Evolutionary conservation across 2,329 filamentous ascomycete genomes (phyloP), one percentile per base, ranked within the genome.

Genomic region (Thelonectria blattea): DNA sequence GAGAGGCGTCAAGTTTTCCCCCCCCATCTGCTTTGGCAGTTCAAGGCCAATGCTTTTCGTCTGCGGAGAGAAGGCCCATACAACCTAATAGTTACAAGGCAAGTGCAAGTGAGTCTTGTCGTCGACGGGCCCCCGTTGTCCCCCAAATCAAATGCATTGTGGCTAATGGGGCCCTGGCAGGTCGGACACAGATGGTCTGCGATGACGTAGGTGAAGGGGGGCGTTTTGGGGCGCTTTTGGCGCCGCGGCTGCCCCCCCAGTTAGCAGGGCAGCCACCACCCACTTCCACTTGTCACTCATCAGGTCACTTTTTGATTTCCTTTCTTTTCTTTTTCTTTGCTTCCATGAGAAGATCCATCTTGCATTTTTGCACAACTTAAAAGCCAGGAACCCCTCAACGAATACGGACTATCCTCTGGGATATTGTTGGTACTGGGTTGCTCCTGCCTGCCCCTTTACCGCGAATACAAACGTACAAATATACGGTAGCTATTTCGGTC

Each of bases 191-290:
- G 63, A 65, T 61, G 64, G 67, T 62, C 66, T 61, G 50, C 59
- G 56, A 70, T 70, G 68, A 70, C 68, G 68, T 70, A 70, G 68
- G 41, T 48, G 65, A 65, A 64, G 61, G 42, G 48, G 58, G 34
- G 22, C 6, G 22, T 30, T 30, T 30, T 30, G 27, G 27, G 27
- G 27, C 27, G 27, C 27, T 30, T 30, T 30, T 30, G 27, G 27
- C 27, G 27, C 27, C 5, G 27, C 27, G 27, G 27, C 27, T 30
- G 6, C 34, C 34, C 34, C 34, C 34, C 34, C 34, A 37, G 34
- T 14, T 30, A 30, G 27, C 27, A 30, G 27, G 27, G 27, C 34
- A 37, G 34, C 11, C 42, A 39, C 34, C 52, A 39, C 34, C 52
- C 52, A 32, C 15, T 24, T 22, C 32, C 41, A 41, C 56, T 47